Base-by-base conservation (phyloP, 495 filamentous ascomycete species). In the Aspergillus funiculosus region DNA sequence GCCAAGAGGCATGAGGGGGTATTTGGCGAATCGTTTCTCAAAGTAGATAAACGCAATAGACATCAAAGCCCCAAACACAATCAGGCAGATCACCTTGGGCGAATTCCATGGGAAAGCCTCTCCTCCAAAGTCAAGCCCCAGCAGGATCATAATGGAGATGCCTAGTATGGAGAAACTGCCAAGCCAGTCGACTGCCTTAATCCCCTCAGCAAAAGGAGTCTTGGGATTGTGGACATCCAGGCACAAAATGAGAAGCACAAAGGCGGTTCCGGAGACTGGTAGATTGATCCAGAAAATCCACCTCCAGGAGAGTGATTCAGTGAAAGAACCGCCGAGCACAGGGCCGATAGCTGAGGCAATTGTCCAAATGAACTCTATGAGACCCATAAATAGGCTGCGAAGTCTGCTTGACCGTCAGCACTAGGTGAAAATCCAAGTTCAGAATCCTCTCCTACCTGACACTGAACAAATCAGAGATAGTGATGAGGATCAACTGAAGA, bases 61-160 rank as follows among this genome's bases (percentile, higher is more conserved):
- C 48, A 77, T 77, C 7, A 83, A 31, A 22, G 76, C 34, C 2
- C 89, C 87, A 56, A 89, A 86, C 10, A 91, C 68, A 30, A 94
- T 74, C 27, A 91, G 64, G 57, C 86, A 88, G 32, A 94, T 75
- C 15, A 92, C 85, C 4, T 75, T 80, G 0, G 83, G 68, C 1
- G 86, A 90, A 41, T 61, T 61, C 88, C 88, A 94, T 4, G 86
- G 79, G 43, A 77, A 76, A 0, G 74, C 71, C 5, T 82, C 77
- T 9, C 89, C 88, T 19, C 87, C 87, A 52, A 85, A 82, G 53
- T 88, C 79, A 11, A 94, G 70, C 1, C 82, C 87, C 3, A 91
- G 73, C 2, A 94, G 69, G 25, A 94, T 61, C 78, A 91, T 86
- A 32, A 91, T 58, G 0, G 84, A 86, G 6, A 82, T 78, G 8